Conservation (phyloP, 1,139 yeast species). For the Zygoascus hellenicus region DNA sequence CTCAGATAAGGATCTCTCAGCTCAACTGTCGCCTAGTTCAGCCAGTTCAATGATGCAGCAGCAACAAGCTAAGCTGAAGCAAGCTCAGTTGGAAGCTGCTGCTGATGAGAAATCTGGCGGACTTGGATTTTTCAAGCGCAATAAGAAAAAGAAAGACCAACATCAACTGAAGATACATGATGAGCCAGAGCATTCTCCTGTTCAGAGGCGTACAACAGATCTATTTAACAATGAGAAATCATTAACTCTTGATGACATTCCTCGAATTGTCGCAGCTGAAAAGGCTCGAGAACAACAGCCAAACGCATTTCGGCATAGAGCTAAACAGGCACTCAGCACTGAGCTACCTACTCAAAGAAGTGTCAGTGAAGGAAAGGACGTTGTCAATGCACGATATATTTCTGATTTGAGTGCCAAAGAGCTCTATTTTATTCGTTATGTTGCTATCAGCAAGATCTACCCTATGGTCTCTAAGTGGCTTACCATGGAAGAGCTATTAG, state of each 20-base stretch:
- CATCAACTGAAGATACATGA: conserved; percentile 31
- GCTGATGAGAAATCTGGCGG: conserved; percentile 1
- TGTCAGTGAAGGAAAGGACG: conserved; percentile 18
- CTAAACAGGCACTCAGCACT: conserved; percentile 17
- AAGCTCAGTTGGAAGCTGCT: conserved; percentile 3
- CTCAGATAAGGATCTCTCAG: neutral
- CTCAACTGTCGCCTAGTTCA: neutral
- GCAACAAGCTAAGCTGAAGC: conserved; percentile 4
- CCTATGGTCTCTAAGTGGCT: conserved; percentile 35
- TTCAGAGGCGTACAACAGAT: conserved; percentile 49
- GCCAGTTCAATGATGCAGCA: conserved; percentile 8
- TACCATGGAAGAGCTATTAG: conserved; percentile 47
- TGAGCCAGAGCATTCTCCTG: conserved; percentile 36
- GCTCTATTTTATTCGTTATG: conserved; percentile 56
- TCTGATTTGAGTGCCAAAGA: conserved; percentile 66
- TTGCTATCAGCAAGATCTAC: conserved; percentile 60
- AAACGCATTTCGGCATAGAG: conserved; percentile 72
- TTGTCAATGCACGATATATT: conserved; percentile 42
- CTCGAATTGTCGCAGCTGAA: conserved; percentile 94
- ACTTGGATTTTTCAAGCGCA: conserved; percentile 6
- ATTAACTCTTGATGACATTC: conserved; percentile 89
- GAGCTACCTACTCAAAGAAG: conserved; percentile 21
- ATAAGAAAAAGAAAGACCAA: conserved; percentile 14
- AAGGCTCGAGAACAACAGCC: conserved; percentile 92
- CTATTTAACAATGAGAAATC: conserved; percentile 75